A percentile compares a stretch with the other conserved stretches of the same genome.
Evolutionary conservation across 345 rosid genomes (phyloP).

Genomic region (Salix suchowensis): DNA sequence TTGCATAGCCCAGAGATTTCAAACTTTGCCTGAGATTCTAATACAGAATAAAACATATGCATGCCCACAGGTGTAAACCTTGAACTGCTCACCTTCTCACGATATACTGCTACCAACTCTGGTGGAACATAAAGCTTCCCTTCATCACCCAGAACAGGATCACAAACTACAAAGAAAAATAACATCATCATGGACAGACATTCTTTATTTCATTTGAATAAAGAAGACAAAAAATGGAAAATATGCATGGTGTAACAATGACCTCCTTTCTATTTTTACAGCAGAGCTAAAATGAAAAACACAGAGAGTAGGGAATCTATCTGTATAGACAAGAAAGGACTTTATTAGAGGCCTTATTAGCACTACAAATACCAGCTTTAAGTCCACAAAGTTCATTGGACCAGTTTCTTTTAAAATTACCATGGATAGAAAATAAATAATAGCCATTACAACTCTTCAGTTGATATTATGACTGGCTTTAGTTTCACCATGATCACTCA

Average conservation of each 20-base stretch:
- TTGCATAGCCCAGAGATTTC: no score
- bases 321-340: background rate
- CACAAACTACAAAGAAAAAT: conserved; percentile 64
- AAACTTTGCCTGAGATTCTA: background rate
- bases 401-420: background rate
- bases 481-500: background rate
- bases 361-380: background rate
- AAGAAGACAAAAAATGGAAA: background rate
- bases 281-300: background rate
- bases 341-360: background rate
- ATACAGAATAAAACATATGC: background rate
- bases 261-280: background rate
- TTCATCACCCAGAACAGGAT: conserved; percentile 98
- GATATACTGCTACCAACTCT: conserved; percentile 77
- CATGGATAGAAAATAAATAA: background rate
- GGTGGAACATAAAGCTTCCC: conserved; percentile 95
- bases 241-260: background rate
- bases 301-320: background rate
- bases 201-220: background rate
- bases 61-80: background rate
- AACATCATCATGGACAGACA: conserved; percentile 18
- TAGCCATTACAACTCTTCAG: background rate
- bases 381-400: background rate
- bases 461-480: background rate
- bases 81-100: conserved; percentile 63